Percentiles rank a stretch among this genome's conserved stretches.
These are phyloP conservation scores for Parietichytrium sp. DNA, from an alignment of 108 stramenopile genomes.

Conservation along the genomic window DNA sequence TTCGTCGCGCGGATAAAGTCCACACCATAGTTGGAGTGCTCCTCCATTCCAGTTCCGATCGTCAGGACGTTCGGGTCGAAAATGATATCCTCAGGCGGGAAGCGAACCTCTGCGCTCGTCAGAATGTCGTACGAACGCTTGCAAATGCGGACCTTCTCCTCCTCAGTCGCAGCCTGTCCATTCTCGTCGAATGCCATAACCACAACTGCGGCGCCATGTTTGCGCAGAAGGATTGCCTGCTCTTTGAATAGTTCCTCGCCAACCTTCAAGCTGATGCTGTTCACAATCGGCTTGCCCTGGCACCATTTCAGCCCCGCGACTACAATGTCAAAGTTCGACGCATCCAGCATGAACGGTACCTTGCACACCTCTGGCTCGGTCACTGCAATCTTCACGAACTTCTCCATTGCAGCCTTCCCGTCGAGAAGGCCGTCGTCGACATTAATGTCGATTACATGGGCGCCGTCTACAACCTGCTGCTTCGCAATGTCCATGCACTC, in stretches of 20 bases:
- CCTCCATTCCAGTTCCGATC: slow-evolving; percentile 96
- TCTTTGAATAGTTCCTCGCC: slow-evolving; percentile 94
- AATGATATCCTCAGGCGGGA: slow-evolving; percentile 98
- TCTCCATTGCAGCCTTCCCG: slow-evolving; percentile 94
- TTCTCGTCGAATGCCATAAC: slow-evolving; percentile 99
- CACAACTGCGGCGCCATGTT: slow-evolving; percentile 95
- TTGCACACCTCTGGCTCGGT: slow-evolving; percentile 93
- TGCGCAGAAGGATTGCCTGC: slow-evolving; percentile 87
- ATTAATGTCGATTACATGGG: slow-evolving; percentile 97
- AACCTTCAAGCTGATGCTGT: slow-evolving; percentile 96
- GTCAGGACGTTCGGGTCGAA: slow-evolving; percentile 99
- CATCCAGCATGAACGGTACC: slow-evolving; percentile 97
- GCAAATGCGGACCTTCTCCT: slow-evolving; percentile 96
- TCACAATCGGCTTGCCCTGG: slow-evolving; percentile 94
- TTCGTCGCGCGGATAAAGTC: slow-evolving; percentile 93
- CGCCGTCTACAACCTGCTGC: slow-evolving; percentile 95
- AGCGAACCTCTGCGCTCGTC: slow-evolving; percentile 81
- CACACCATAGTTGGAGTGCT: slow-evolving; percentile 91
- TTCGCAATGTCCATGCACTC: slow-evolving; percentile 96
- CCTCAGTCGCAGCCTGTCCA: slow-evolving; percentile 93
- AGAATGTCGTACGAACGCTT: slow-evolving; percentile 98
- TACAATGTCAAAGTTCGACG: slow-evolving; percentile 97
- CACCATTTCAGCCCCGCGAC: slow-evolving; percentile 90
- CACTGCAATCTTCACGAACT: slow-evolving; percentile 97
- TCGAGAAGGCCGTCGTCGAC: slow-evolving; percentile 98